These are phyloP conservation scores for Teratosphaeria gauchensis DNA, from an alignment of 2,329 filamentous ascomycete species.

Conservation along the genomic window DNA sequence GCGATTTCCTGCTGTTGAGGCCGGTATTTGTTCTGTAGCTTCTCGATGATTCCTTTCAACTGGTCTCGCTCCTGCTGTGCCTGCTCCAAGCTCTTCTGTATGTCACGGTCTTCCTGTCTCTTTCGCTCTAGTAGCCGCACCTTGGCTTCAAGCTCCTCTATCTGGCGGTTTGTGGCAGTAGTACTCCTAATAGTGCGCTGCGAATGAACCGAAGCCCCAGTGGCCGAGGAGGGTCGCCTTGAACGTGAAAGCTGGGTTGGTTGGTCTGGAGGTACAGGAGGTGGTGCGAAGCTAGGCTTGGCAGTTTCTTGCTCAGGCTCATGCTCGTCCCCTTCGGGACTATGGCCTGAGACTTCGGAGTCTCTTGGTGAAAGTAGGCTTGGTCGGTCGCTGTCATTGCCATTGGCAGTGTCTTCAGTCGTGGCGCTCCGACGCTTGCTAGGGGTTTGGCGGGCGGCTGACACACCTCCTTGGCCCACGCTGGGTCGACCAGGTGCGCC, in stretches of 20 bases:
- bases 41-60: constrained; percentile 78
- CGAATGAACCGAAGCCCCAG: constrained; percentile 21
- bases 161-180: constrained; percentile 52
- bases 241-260: constrained; percentile 15
- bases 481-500: constrained; percentile 5
- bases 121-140: constrained; percentile 82
- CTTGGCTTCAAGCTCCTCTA: constrained; percentile 83
- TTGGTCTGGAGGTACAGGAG: constrained; percentile 17
- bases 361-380: constrained; percentile 10
- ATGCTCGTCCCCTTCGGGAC: constrained; percentile 12
- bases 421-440: constrained; percentile 12
- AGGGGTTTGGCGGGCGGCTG: constrained; percentile 7
- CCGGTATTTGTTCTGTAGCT: constrained; percentile 80
- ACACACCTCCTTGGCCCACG: constrained; percentile 1
- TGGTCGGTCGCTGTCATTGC: constrained; percentile 14
- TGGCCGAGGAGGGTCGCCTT: constrained; percentile 25
- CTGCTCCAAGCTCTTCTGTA: constrained; percentile 67
- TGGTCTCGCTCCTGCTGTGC: constrained; percentile 67
- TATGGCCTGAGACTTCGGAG: constrained; percentile 12
- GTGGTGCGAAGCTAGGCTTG: constrained; percentile 23
- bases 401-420: constrained; percentile 13
- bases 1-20: constrained; percentile 70
- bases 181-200: constrained; percentile 32
- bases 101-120: constrained; percentile 72
- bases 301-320: constrained; percentile 15